Base-by-base conservation (phyloP, 2,329 filamentous ascomycete species). In the Colletotrichum sansevieriae region DNA sequence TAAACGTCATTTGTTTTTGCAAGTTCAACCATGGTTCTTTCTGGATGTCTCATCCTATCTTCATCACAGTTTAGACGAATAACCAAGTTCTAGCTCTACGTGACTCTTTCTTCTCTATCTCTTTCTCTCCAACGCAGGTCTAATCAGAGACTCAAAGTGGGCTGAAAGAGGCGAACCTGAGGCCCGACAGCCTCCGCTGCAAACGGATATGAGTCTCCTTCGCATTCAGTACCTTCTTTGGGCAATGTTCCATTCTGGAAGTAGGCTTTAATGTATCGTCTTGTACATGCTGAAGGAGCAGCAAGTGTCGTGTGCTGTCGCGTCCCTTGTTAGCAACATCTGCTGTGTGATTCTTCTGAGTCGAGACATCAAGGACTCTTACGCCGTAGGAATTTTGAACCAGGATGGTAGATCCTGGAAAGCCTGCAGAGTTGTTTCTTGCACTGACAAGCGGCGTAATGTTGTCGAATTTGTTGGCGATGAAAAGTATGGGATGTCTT, bases 361-460 rank as follows among this genome's bases (percentile, higher is more conserved):
- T 43, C 10, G 37, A 8, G 3, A 29, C 13, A 2, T 11, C 11
- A 18, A 13, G 13, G 9, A 5, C 10, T 75, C 82, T 76, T 78
- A 85, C 84, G 4, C 85, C 85, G 46, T 83, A 87, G 1, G 82
- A 82, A 51, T 86, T 83, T 71, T 86, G 84, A 12, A 82, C 78
- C 29, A 87, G 73, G 6, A 87, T 76, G 0, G 80, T 78, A 0
- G 84, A 85, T 13, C 78, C 80, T 0, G 78, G 78, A 58, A 87
- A 87, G 0, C 79, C 77, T 2, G 74, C 76, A 15, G 76, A 81
- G 76, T 83, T 83, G 65, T 81, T 83, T n/a, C 77, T 67, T 4
- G 84, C 83, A 68, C 82, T 84, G 18, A 80, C 71, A 3, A 82
- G 72, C 18, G 84, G 84, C n/a, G 84, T 85, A 25, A 85, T 78